Evolutionary conservation across 108 stramenopile genomes (phyloP).

Genomic region (Fistulifera pelliculosa): DNA sequence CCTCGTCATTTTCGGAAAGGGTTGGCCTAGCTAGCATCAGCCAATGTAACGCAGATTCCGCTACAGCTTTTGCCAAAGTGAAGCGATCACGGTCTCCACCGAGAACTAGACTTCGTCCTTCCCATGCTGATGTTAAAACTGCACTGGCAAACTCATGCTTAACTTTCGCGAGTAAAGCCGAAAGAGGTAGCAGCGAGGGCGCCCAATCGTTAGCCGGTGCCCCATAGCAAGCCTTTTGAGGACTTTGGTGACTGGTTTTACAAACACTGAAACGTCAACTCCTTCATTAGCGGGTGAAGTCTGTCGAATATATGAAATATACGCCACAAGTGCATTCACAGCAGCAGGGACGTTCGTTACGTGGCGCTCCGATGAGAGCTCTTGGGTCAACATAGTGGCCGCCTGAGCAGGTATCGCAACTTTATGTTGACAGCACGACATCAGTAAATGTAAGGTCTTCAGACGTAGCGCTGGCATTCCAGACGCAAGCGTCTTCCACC

Average conservation of each 20-base stretch:
- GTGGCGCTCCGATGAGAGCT: conserved; percentile 58
- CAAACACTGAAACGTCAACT: conserved; percentile 21
- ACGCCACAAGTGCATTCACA: conserved; percentile 51
- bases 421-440: conserved; percentile 39
- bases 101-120: conserved; percentile 41
- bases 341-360: conserved; percentile 42
- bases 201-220: conserved; percentile 44
- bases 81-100: conserved; percentile 29
- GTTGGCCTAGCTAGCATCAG: conserved; percentile 30
- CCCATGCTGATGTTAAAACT: conserved; percentile 39
- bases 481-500: conserved; percentile 37
- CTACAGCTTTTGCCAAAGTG: conserved; percentile 46
- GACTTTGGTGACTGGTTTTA: conserved; percentile 45
- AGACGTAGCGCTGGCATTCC: conserved; percentile 45
- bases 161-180: conserved; percentile 30
- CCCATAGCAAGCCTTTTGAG: conserved; percentile 63
- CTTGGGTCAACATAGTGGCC: conserved; percentile 35
- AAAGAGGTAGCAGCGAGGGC: conserved; percentile 62
- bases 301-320: conserved; percentile 17
- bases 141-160: neutral
- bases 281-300: conserved; percentile 7
- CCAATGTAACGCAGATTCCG: conserved; percentile 55
- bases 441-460: conserved; percentile 40
- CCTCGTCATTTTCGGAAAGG: neutral
- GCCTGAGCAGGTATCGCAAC: conserved; percentile 19